Percentiles rank a stretch among this genome's conserved stretches.
phyloP scores from a whole-genome alignment of 495 filamentous ascomycete genomes.

The Clohesyomyces aquaticus region DNA sequence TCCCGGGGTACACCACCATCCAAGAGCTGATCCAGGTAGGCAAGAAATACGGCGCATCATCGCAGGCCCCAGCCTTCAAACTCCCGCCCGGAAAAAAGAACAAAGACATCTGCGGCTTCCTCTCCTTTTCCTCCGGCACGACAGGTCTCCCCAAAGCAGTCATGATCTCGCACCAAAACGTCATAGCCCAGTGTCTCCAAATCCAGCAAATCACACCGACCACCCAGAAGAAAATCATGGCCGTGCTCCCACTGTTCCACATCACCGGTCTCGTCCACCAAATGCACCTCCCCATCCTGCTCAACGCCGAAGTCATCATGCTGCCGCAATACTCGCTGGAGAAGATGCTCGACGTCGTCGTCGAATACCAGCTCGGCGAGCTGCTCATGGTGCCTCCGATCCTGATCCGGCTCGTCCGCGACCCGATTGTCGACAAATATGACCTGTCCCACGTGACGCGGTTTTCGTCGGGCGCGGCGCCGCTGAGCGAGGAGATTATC shows the following conservation, averaged over 20 bases:
- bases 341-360: conserved; percentile 54
- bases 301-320: conserved; percentile 34
- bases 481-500: conserved; percentile 65
- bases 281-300: conserved; percentile 56
- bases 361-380: conserved; percentile 60
- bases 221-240: conserved; percentile 56
- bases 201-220: conserved; percentile 53
- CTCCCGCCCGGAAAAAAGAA: conserved; percentile 57
- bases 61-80: conserved; percentile 51
- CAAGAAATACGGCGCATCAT: conserved; percentile 41
- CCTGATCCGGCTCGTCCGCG: conserved; percentile 67
- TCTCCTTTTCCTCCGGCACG: conserved; percentile 51
- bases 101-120: conserved; percentile 58
- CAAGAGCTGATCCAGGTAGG: conserved; percentile 56
- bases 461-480: conserved; percentile 66
- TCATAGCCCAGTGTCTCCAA: conserved; percentile 65
- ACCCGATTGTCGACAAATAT: conserved; percentile 64
- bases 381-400: conserved; percentile 66
- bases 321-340: conserved; percentile 63
- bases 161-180: conserved; percentile 66
- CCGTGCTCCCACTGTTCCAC: conserved; percentile 66
- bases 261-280: conserved; percentile 62
- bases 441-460: conserved; percentile 58
- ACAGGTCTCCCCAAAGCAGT: conserved; percentile 59
- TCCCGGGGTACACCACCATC: conserved; percentile 55